Base-by-base conservation (phyloP, 2,329 filamentous ascomycete species). In the Neurospora crassa region DNA sequence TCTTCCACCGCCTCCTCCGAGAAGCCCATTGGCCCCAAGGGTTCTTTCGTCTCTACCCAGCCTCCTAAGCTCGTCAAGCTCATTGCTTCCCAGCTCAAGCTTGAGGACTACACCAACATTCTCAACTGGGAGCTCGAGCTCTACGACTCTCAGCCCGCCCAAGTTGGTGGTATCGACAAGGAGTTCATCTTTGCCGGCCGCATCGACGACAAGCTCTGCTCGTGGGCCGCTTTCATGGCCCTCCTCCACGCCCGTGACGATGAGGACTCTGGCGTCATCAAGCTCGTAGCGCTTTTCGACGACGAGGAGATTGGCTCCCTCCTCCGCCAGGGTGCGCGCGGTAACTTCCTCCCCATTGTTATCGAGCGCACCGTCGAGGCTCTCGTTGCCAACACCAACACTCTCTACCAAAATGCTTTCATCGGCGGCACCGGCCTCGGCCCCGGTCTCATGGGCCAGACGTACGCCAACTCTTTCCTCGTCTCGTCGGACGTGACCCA, bases 81-180 rank as follows among this genome's bases (percentile, higher is more conserved):
- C 24, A 96, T 99, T 78, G 88, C 91, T 8, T 87, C 87, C 16
- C 87, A 96, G 79, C 86, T 98, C n/a, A 89, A 88, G 40, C 88
- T 98, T 73, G 83, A 85, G 69, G 89, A 92, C 73, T 90, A 91
- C 79, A 87, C 85, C 75, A 88, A 86, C 69, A 97, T 99, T 74
- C 84, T 97, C 71, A 96, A 96, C 83, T 99, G 96, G 96, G 96
- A 99, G 79, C 88, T 98, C 45, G 96, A 99, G 82, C 90, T 99
- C 41, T 99, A 91, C 79, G 96, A 98, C 81, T 88, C 89, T 4
- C 94, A 97, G 79, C 92, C 94, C 10, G 94, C 94, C 1, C 89
- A 91, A 53, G 87, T 93, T 20, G 91, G 92, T 75, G 96, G 96
- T 14, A 81, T 99, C 71, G 92, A 97, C 77, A 93, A 91, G 79